Base-by-base conservation (phyloP, 345 rosid genomes). In the Aquilaria malaccensis region DNA sequence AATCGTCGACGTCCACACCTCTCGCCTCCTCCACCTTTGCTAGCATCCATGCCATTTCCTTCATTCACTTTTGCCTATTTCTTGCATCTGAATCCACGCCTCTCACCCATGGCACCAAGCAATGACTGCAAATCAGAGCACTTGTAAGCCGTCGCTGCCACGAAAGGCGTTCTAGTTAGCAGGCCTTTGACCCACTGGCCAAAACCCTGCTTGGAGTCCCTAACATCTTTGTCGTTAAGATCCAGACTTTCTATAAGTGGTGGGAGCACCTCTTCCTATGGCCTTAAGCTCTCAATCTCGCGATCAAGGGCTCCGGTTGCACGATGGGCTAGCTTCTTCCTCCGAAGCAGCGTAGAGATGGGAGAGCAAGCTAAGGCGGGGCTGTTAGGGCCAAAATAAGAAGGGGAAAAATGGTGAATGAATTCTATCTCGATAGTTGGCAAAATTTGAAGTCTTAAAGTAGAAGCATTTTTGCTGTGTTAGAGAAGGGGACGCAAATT, bases 141-240 rank as follows among this genome's bases (percentile, higher is more conserved):
- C 67, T 68, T 78, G 60, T 72, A 79, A 56, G 80, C 79, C 63
- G 71, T 55, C 2, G 86, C 74, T 7, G 76, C 73, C 13, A 76
- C 76, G 0, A 92, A 79, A 0, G 95, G 86, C 30, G 92, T 70
- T 70, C 86, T 78, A 37, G 89, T 79, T 13, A 89, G 71, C 70
- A 77, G 96, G 7, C 91, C 94, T 50, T 78, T 89, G 48, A 85
- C 85, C 98, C 97, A 93, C 65, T 89, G 88, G n/a, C 98, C 91
- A 52, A 88, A 11, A 47, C 85, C 81, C 66, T 85, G 70, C 58
- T 77, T 80, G 0, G 80, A 70, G n/a, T 82, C 93, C 53, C 80
- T 78, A 1, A 68, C 22, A 50, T 62, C 83, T 4, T 74, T 80
- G 47, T 78, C 89, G 58, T 88, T 92, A 9, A 93, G 96, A 81